phyloP scores from a whole-genome alignment of 148 eudicot species.

The Cornus suecica region DNA sequence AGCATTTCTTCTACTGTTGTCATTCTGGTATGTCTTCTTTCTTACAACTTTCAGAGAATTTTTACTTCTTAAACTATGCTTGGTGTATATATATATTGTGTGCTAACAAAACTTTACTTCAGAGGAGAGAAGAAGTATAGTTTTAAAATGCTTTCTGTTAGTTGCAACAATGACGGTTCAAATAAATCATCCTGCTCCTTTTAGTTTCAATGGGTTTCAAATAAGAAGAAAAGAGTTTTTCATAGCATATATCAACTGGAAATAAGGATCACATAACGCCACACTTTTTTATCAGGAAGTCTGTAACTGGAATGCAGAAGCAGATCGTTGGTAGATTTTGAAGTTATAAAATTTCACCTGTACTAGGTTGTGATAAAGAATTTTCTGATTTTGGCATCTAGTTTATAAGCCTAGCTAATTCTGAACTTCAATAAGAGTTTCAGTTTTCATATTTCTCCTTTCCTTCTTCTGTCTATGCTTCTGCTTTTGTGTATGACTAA shows the following conservation, averaged over 20 bases:
- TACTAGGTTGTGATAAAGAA: background rate
- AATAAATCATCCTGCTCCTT: background rate
- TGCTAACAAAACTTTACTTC: background rate
- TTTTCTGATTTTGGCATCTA: background rate
- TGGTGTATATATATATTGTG: background rate
- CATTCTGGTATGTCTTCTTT: conserved; percentile 69
- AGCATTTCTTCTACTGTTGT: conserved; percentile 88
- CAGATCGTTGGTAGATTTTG: background rate
- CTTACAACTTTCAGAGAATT: background rate
- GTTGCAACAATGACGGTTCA: conserved; percentile 2
- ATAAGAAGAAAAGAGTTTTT: background rate
- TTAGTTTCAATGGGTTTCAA: background rate
- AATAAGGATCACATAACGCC: background rate
- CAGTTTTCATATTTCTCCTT: background rate
- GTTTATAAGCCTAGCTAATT: background rate
- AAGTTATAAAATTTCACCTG: background rate
- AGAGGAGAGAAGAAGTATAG: background rate
- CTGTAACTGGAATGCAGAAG: too few species aligned
- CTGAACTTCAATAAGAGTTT: too few species aligned
- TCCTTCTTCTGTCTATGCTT: background rate
- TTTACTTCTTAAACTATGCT: background rate
- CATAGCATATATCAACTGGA: background rate
- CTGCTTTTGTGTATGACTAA: background rate
- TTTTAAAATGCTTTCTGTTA: background rate
- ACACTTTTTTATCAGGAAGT: too few species aligned